A percentile compares a stretch with the other conserved stretches of the same genome.
These are phyloP conservation scores for Suhomyces pyralidae DNA, from an alignment of 805 yeast genomes.

Conservation along the genomic window DNA sequence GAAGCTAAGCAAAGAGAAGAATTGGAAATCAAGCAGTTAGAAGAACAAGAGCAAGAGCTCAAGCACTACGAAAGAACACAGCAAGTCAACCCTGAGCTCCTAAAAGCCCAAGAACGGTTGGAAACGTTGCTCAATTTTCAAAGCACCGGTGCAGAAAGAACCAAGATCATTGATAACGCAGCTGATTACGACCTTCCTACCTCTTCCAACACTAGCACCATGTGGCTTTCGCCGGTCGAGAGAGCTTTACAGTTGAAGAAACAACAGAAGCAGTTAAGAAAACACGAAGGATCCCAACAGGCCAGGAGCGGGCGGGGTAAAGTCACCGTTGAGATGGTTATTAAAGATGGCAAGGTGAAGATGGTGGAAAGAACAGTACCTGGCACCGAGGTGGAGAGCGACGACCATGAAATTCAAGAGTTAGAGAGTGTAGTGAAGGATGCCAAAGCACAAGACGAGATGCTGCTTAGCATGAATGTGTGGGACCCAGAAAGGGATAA, in stretches of 20 bases:
- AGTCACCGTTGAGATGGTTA: slow-evolving; percentile 71
- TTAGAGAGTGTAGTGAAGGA: slow-evolving; percentile 31
- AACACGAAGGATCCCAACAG: slow-evolving; percentile 55
- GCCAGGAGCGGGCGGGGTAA: slow-evolving; percentile 69
- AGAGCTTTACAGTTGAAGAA: slow-evolving; percentile 82
- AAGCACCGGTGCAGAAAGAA: slow-evolving; percentile 83
- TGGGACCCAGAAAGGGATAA: slow-evolving; percentile 65
- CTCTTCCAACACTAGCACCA: slow-evolving; percentile 36
- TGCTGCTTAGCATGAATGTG: slow-evolving; percentile 30
- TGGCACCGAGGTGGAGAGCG: slow-evolving; percentile 16
- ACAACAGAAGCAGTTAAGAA: slow-evolving; percentile 74
- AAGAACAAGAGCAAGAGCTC: slow-evolving; percentile 42
- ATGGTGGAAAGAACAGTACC: slow-evolving; percentile 46
- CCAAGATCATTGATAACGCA: slow-evolving; percentile 88
- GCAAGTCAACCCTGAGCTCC: slow-evolving; percentile 54
- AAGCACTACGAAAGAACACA: slow-evolving; percentile 40
- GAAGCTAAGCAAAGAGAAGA: slow-evolving; percentile 19
- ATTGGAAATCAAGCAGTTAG: slow-evolving; percentile 30
- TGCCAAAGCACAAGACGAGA: slow-evolving; percentile 25
- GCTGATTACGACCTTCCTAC: slow-evolving; percentile 76
- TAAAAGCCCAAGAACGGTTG: slow-evolving; percentile 68
- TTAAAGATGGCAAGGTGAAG: slow-evolving; percentile 75
- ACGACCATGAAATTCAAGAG: slow-evolving; percentile 33
- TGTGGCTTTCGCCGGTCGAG: slow-evolving; percentile 87
- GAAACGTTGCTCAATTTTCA: slow-evolving; percentile 78